Evolutionary conservation across 2,329 filamentous ascomycete species (phyloP), one percentile per base, ranked within the genome.

Genomic region (Hypoxylon sp.): DNA sequence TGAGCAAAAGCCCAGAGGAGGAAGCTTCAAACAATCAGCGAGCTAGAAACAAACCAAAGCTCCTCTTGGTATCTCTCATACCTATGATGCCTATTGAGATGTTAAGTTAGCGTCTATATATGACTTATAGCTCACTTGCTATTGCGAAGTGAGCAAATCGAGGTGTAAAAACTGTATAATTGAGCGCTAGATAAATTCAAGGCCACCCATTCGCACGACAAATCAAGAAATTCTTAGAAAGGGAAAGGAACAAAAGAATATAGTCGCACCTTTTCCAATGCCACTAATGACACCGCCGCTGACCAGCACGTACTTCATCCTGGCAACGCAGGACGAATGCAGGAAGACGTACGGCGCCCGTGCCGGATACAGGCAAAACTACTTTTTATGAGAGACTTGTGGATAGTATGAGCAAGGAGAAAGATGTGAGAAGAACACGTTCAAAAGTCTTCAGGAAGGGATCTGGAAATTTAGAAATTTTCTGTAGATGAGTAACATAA

Each of bases 221-320:
- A 48, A 29, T 9, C 25, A 23, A 12, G 37, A 14, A 11, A 4
- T 11, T 2, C 1, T 34, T 14, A 19, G 41, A 11, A 64, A 25
- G 25, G 11, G 12, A 27, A 5, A 29, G 23, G 37, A 29, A 39
- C 1, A 27, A 54, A 54, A 41, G 50, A 62, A 48, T 52, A 56
- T 50, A 50, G 34, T 14, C 37, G 39, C 57, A 69, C 54, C 57
- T 57, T 64, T 70, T 61, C 62, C 61, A 61, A 54, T 69, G 61
- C 67, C 62, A 65, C 63, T 62, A 59, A 72, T 78, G 83, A 81
- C 80, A 91, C 90, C 91, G 85, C 91, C 91, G 73, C 90, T 92
- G 72, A 93, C 90, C 71, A 93, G 84, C 80, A 94, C 89, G 84
- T 93, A 93, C 83, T 93, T 92, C 91, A 93, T 94, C 75, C 82